Evolutionary conservation across 2,329 filamentous ascomycete species (phyloP).

Genomic region (Fonsecaea erecta): DNA sequence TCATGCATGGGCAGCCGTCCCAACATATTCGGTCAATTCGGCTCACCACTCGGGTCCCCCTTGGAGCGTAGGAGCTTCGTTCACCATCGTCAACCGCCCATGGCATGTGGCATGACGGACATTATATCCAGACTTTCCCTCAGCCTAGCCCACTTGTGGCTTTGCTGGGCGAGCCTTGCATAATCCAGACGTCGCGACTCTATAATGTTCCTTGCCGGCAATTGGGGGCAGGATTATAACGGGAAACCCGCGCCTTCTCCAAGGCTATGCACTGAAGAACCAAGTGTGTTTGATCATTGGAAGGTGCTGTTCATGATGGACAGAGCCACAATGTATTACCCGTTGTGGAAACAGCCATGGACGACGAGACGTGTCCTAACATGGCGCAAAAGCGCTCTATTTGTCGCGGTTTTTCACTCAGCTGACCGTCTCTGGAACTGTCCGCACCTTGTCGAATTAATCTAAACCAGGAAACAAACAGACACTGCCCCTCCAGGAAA

Average conservation of each 20-base stretch:
- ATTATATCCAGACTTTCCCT: not conserved
- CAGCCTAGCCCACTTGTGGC: not conserved
- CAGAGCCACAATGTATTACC: not conserved
- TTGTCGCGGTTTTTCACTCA: not conserved
- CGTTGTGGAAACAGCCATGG: not conserved
- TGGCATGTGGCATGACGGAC: constrained; percentile 1
- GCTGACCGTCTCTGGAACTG: not conserved
- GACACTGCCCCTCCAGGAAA: not conserved
- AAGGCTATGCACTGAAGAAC: not conserved
- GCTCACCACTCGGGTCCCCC: not conserved
- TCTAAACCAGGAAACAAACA: not conserved
- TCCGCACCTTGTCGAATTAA: not conserved
- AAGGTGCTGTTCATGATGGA: not conserved
- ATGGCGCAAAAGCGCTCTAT: not conserved
- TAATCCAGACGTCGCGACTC: not conserved
- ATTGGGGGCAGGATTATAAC: not conserved
- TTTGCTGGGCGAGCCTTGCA: constrained; percentile 1
- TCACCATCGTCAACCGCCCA: not conserved
- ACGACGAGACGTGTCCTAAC: not conserved
- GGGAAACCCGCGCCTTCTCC: not conserved
- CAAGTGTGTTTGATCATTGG: not conserved
- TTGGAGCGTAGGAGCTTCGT: not conserved
- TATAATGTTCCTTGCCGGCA: not conserved
- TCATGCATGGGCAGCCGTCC: not conserved
- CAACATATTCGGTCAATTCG: not conserved